Evolutionary conservation across 2,329 filamentous ascomycete genomes (phyloP).

Genomic region (Colletotrichum karsti): DNA sequence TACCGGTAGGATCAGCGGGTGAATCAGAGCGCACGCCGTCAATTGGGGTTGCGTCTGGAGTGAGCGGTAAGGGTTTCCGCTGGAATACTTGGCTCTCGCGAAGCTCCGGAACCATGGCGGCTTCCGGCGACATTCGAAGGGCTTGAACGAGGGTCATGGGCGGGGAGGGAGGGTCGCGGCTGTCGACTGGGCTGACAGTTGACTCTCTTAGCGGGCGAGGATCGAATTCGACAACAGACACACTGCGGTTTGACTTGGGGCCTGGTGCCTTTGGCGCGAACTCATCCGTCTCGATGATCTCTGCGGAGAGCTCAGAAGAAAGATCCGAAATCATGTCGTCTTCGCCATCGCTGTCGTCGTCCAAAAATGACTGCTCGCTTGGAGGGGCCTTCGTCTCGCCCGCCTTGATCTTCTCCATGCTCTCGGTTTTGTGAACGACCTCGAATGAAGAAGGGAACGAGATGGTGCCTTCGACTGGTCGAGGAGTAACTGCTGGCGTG

Average conservation of each 20-base stretch:
- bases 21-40: conserved; percentile 45
- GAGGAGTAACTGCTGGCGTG: conserved; percentile 18
- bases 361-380: conserved; percentile 52
- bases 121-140: conserved; percentile 51
- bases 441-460: conserved; percentile 53
- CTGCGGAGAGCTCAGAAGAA: conserved; percentile 69
- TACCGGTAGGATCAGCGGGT: conserved; percentile 40
- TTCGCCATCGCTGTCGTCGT: conserved; percentile 53
- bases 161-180: conserved; percentile 44
- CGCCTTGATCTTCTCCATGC: conserved; percentile 53
- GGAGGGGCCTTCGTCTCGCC: conserved; percentile 41
- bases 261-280: conserved; percentile 27
- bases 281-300: conserved; percentile 43
- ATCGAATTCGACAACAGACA: conserved; percentile 9
- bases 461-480: conserved; percentile 20
- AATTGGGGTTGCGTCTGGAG: conserved; percentile 59
- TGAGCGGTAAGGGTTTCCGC: conserved; percentile 56
- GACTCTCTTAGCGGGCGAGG: conserved; percentile 19
- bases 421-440: conserved; percentile 62
- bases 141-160: conserved; percentile 59
- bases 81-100: conserved; percentile 52
- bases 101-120: conserved; percentile 44
- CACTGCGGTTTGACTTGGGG: conserved; percentile 9
- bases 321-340: conserved; percentile 64
- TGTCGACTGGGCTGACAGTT: conserved; percentile 1